phyloP scores from a whole-genome alignment of 2,329 filamentous ascomycete genomes.

The Aspergillus sergii region DNA sequence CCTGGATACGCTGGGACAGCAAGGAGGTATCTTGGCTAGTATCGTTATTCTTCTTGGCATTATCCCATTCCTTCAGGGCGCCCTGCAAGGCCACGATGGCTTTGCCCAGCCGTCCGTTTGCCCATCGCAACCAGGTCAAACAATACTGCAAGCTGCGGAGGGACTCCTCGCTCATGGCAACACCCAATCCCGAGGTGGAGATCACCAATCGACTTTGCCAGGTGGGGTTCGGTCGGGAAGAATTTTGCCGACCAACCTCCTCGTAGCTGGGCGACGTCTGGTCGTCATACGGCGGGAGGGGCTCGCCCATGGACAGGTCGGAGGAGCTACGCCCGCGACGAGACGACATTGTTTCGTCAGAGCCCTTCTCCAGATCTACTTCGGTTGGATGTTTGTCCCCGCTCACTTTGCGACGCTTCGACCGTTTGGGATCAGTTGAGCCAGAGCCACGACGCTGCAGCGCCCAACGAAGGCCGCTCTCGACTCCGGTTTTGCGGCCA shows the following conservation, averaged over 20 bases:
- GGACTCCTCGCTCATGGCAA: conserved; percentile 89
- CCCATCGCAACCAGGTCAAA: conserved; percentile 75
- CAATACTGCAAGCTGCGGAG: conserved; percentile 83
- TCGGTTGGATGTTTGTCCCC: conserved; percentile 35
- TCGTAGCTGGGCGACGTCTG: conserved; percentile 74
- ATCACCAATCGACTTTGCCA: conserved; percentile 88
- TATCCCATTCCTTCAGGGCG: conserved; percentile 80
- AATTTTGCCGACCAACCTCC: conserved; percentile 51
- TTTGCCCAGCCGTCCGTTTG: conserved; percentile 77
- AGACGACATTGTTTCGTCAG: conserved; percentile 21
- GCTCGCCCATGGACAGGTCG: conserved; percentile 69
- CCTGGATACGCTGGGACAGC: conserved; percentile 61
- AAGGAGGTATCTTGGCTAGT: conserved; percentile 23
- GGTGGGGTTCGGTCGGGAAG: conserved; percentile 41
- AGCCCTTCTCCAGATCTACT: conserved; percentile 53
- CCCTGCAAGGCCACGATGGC: conserved; percentile 74
- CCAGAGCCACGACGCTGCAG: conserved; percentile 52
- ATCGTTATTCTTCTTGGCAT: conserved; percentile 38
- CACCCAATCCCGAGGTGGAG: conserved; percentile 85
- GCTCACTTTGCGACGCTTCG: conserved; percentile 49
- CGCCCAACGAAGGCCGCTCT: conserved; percentile 84
- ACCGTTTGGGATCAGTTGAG: conserved; percentile 35
- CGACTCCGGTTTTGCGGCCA: conserved; percentile 81
- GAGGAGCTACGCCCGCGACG: conserved; percentile 58
- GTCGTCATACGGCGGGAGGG: conserved; percentile 82